A percentile compares a stretch with the other conserved stretches of the same genome.
Conservation (phyloP, 441 rosid genomes). For the Hura crepitans region DNA sequence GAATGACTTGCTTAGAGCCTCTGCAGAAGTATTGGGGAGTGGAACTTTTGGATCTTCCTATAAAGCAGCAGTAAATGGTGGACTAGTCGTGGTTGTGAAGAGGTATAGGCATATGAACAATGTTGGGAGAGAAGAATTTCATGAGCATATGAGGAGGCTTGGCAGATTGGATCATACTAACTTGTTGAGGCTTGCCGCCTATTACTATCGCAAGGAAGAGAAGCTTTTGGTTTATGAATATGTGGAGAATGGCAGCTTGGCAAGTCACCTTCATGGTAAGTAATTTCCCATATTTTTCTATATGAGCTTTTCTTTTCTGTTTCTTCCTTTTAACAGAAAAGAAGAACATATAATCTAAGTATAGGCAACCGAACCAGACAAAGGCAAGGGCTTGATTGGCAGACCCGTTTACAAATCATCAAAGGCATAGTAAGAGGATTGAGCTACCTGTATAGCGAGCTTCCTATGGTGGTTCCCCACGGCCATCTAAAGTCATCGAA, state of each 20-base stretch:
- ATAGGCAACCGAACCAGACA: conserved; percentile 59
- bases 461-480: conserved; percentile 64
- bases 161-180: conserved; percentile 75
- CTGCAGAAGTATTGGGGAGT: conserved; percentile 92
- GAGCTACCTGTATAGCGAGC: conserved; percentile 58
- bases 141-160: conserved; percentile 71
- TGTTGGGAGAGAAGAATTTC: conserved; percentile 71
- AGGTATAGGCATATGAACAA: conserved; percentile 81
- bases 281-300: no score
- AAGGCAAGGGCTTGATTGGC: conserved; percentile 66
- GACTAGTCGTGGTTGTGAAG: conserved; percentile 65
- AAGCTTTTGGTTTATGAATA: conserved; percentile 73
- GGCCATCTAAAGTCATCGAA: conserved; percentile 96
- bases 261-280: conserved; percentile 77
- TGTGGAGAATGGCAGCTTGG: conserved; percentile 65
- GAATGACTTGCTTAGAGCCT: conserved; percentile 70
- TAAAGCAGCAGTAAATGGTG: conserved; percentile 48
- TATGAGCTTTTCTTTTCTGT: no score
- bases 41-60: conserved; percentile 94
- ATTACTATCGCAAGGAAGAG: conserved; percentile 86
- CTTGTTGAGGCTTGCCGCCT: conserved; percentile 59
- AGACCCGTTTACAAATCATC: conserved; percentile 55
- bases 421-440: conserved; percentile 76
- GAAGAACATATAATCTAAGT: neutral
- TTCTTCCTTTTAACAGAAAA: no score